Base-by-base conservation (phyloP, 192 early-diverging fungal species). In the Coemansia sp. region DNA sequence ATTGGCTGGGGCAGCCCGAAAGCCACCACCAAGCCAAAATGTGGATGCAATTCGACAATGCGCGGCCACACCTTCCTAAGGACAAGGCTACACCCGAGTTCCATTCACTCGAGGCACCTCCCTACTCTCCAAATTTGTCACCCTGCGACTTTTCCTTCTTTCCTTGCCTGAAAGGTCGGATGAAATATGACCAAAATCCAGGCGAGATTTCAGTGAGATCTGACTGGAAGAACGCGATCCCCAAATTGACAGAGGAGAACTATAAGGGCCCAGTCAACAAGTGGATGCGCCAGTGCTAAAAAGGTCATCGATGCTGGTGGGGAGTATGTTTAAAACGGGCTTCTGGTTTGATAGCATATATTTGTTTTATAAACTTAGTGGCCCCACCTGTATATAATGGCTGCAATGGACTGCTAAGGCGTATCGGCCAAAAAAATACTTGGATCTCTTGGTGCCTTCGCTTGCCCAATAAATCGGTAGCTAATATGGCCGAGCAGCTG, bases 401-500 rank as follows among this genome's bases (percentile, higher is more conserved):
- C n/a, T n/a, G n/a, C n/a, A n/a, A n/a, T n/a, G n/a, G n/a, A n/a
- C n/a, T n/a, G n/a, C n/a, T n/a, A n/a, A n/a, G n/a, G n/a, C n/a
- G n/a, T n/a, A n/a, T n/a, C n/a, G n/a, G n/a, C n/a, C n/a, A n/a
- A n/a, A n/a, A n/a, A n/a, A n/a, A n/a, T n/a, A n/a, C n/a, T n/a
- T n/a, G n/a, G n/a, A n/a, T n/a, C n/a, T n/a, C n/a, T n/a, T n/a
- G n/a, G n/a, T n/a, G n/a, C n/a, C n/a, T n/a, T n/a, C n/a, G n/a
- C n/a, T n/a, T n/a, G n/a, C n/a, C n/a, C n/a, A n/a, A n/a, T n/a
- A n/a, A n/a, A n/a, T n/a, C n/a, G n/a, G n/a, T n/a, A n/a, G n/a
- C n/a, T n/a, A 75, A 36, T 75, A 74, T 11, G 78, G 78, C 21
- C 73, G 73, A 20, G 56, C 39, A 18, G 73, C 42, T 11, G 78